Conservation (phyloP, 2,329 filamentous ascomycete species). For the Talaromyces funiculosus region DNA sequence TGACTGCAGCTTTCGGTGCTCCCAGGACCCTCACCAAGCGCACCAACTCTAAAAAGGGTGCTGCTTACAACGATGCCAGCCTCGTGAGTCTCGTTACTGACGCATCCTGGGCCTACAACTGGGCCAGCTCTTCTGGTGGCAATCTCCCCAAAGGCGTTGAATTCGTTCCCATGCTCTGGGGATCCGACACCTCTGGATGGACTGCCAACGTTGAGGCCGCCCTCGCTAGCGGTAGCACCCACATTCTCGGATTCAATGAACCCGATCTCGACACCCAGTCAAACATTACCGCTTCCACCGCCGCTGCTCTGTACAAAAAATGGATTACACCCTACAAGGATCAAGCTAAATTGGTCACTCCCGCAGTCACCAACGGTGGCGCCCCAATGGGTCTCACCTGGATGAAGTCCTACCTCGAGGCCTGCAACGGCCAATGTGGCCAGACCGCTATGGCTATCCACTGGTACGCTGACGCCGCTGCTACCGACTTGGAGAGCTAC, state of each 20-base stretch:
- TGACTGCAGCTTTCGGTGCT: conserved; percentile 27
- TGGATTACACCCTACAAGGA: conserved; percentile 35
- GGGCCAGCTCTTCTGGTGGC: conserved; percentile 31
- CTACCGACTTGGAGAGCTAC: conserved; percentile 5
- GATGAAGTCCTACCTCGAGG: conserved; percentile 36
- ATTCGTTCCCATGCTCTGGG: conserved; percentile 44
- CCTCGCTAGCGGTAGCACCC: conserved; percentile 29
- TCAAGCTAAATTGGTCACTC: conserved; percentile 37
- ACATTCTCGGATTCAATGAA: conserved; percentile 45
- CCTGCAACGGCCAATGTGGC: conserved; percentile 33
- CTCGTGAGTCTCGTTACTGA: conserved; percentile 28
- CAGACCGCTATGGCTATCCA: conserved; percentile 41
- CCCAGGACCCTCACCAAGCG: conserved; percentile 24
- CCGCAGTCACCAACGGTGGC: conserved; percentile 37
- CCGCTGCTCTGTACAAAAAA: conserved; percentile 31
- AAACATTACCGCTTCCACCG: conserved; percentile 32
- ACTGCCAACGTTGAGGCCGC: conserved; percentile 28
- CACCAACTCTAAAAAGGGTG: conserved; percentile 13
- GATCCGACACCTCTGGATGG: conserved; percentile 33
- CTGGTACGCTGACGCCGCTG: conserved; percentile 34
- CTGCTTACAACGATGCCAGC: conserved; percentile 36
- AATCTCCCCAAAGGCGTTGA: conserved; percentile 30
- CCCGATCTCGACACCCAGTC: conserved; percentile 39
- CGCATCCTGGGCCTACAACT: conserved; percentile 44
- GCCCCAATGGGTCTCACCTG: conserved; percentile 34